Conservation (phyloP, 2,329 filamentous ascomycete genomes). For the Fusarium nematophilum region DNA sequence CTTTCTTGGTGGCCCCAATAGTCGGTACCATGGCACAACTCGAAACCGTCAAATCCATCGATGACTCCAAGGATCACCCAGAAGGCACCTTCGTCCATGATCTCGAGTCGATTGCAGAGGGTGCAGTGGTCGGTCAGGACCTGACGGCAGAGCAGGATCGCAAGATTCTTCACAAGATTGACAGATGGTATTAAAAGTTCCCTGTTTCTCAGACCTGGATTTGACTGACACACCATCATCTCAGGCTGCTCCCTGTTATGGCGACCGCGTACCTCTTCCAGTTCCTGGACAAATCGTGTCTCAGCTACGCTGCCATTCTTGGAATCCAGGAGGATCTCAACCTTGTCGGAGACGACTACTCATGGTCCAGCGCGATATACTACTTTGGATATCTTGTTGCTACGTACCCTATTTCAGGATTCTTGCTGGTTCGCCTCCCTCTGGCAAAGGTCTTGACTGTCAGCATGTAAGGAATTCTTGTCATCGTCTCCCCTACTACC, state of each 20-base stretch:
- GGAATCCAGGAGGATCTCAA: slow-evolving; percentile 58
- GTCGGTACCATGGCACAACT: too few species aligned
- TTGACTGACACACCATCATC: too few species aligned
- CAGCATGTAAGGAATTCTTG: slow-evolving; percentile 31
- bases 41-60: too few species aligned
- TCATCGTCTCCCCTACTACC: too few species aligned
- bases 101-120: slow-evolving; percentile 9
- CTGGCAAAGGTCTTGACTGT: slow-evolving; percentile 44
- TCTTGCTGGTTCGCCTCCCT: slow-evolving; percentile 41
- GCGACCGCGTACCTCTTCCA: slow-evolving; percentile 68
- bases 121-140: not conserved
- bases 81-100: not conserved
- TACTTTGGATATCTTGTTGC: slow-evolving; percentile 62
- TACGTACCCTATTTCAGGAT: slow-evolving; percentile 40
- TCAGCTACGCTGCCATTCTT: slow-evolving; percentile 63
- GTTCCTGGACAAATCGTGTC: slow-evolving; percentile 69
- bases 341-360: slow-evolving; percentile 62
- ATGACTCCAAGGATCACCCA: not conserved
- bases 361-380: slow-evolving; percentile 62
- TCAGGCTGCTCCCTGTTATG: slow-evolving; percentile 63
- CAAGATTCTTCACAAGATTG: slow-evolving; percentile 9
- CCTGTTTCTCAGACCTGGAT: too few species aligned
- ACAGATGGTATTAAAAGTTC: slow-evolving; percentile 2
- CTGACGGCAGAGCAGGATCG: slow-evolving; percentile 8
- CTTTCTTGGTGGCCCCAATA: too few species aligned